A percentile compares a stretch with the other conserved stretches of the same genome.
These are phyloP conservation scores for Fusarium sp. DNA, from an alignment of 2,329 filamentous ascomycete species.

Conservation along the genomic window DNA sequence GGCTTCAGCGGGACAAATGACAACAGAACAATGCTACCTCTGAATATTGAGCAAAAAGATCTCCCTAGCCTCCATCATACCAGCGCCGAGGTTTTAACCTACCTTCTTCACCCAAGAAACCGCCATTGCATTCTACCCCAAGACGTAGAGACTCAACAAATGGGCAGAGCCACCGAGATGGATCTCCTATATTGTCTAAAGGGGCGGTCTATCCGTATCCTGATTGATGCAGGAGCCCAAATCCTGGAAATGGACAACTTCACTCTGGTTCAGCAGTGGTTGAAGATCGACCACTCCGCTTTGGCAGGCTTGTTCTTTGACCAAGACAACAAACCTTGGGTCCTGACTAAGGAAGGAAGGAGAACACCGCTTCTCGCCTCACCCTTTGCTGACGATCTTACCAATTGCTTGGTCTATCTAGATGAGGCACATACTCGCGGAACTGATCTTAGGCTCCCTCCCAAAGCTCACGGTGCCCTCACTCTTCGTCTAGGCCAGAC, in stretches of 20 bases:
- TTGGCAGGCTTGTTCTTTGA: constrained; percentile 67
- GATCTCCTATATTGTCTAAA: constrained; percentile 50
- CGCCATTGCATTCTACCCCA: constrained; percentile 56
- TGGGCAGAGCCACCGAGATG: constrained; percentile 53
- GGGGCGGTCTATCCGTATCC: constrained; percentile 58
- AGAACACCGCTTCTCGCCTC: constrained; percentile 37
- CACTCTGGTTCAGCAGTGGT: constrained; percentile 63
- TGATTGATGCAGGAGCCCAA: constrained; percentile 75
- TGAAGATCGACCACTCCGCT: constrained; percentile 58
- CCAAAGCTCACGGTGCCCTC: constrained; percentile 61
- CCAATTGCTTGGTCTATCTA: constrained; percentile 62
- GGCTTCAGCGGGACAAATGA: constrained; percentile 83
- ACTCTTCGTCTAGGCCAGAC: constrained; percentile 69
- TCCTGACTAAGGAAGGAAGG: constrained; percentile 31
- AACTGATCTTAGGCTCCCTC: constrained; percentile 68
- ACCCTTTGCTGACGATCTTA: constrained; percentile 38
- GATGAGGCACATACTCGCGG: constrained; percentile 63
- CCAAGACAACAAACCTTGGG: constrained; percentile 38
- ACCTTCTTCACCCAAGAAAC: constrained; percentile 67
- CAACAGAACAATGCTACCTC: constrained; percentile 68
- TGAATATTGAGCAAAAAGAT: constrained; percentile 72
- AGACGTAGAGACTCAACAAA: constrained; percentile 53
- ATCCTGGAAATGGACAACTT: constrained; percentile 72
- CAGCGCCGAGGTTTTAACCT: constrained; percentile 72
- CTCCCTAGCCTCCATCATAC: constrained; percentile 68